Evolutionary conservation across 495 filamentous ascomycete genomes (phyloP).

Genomic region (Penicillium coffeae): DNA sequence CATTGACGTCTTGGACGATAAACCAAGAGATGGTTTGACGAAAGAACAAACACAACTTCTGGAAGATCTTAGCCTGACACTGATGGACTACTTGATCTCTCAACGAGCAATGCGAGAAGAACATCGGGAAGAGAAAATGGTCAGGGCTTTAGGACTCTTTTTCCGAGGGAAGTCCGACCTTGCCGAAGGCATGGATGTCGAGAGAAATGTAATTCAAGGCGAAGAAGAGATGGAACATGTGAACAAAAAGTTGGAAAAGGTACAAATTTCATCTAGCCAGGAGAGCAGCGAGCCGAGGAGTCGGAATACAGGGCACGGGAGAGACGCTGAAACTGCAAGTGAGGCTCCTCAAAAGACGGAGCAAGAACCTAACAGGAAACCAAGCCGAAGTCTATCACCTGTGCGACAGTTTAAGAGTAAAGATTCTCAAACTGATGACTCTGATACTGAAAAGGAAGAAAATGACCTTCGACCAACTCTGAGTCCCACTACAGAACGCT

Average conservation of each 20-base stretch:
- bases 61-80: conserved; percentile 41
- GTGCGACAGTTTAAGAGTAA: conserved; percentile 11
- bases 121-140: conserved; percentile 50
- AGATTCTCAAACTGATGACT: neutral
- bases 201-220: neutral
- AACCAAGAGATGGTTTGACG: conserved; percentile 16
- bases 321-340: neutral
- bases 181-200: conserved; percentile 16
- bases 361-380: neutral
- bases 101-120: conserved; percentile 46
- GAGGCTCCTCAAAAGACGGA: too few species aligned
- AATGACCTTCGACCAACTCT: conserved; percentile 16
- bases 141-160: conserved; percentile 51
- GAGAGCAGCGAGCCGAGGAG: neutral
- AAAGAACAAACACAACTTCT: conserved; percentile 19
- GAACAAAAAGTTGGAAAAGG: conserved; percentile 10
- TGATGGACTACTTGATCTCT: conserved; percentile 57
- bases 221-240: conserved; percentile 7
- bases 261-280: conserved; percentile 4
- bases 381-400: conserved; percentile 7
- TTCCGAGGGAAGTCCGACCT: conserved; percentile 47
- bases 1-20: conserved; percentile 54
- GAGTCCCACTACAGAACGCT: conserved; percentile 19
- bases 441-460: neutral
- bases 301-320: neutral